These are phyloP conservation scores for Diphasiastrum complanatum DNA, from an alignment of 83 land plant genomes.

Conservation along the genomic window DNA sequence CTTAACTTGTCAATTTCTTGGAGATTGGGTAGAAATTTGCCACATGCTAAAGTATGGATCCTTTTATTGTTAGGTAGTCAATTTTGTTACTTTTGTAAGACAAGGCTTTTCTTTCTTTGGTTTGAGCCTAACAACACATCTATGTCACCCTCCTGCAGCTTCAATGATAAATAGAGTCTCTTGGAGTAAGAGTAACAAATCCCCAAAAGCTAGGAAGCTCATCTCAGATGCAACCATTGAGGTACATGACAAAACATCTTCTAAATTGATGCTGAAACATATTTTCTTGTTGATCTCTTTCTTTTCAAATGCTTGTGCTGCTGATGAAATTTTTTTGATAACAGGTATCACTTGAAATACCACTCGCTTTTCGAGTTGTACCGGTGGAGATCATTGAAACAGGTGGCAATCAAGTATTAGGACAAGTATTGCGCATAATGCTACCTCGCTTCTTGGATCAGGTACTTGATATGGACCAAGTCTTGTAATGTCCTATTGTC, in stretches of 20 bases:
- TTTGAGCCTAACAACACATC: too few relatives aligned
- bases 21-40: too few relatives aligned
- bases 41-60: too few relatives aligned
- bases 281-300: not conserved
- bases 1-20: too few relatives aligned
- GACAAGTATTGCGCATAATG: constrained; percentile 66
- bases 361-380: constrained; percentile 61
- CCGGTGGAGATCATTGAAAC: constrained; percentile 68
- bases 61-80: too few relatives aligned
- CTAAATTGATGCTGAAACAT: not conserved
- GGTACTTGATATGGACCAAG: constrained; percentile 44
- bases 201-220: constrained; percentile 48
- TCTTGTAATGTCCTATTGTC: not conserved
- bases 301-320: not conserved
- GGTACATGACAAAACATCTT: constrained; percentile 22
- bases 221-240: constrained; percentile 76
- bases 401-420: constrained; percentile 75
- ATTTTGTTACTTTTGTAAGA: too few relatives aligned
- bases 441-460: constrained; percentile 79
- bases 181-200: constrained; percentile 31
- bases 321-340: constrained; percentile 6
- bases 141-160: too few relatives aligned
- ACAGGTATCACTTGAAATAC: constrained; percentile 78
- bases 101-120: too few relatives aligned
- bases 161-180: constrained; percentile 81